Evolutionary conservation across 208 protist genomes (phyloP).

Genomic region (Acanthamoeba castellanii): DNA sequence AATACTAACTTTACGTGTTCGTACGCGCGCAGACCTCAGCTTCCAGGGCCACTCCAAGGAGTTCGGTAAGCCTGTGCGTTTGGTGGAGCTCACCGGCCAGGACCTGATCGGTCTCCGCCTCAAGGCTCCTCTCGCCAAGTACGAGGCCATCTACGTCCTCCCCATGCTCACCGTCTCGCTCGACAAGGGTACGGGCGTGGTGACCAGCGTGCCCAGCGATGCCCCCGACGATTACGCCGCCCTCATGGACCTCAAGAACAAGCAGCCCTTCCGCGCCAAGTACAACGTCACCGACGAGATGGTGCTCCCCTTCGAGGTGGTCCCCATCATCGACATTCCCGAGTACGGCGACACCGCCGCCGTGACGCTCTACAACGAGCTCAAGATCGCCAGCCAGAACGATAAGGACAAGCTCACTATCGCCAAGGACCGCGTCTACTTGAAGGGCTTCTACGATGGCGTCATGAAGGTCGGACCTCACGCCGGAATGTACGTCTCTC

Average conservation of each 20-base stretch:
- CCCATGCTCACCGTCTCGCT: constrained; percentile 98
- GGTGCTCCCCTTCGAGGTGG: constrained; percentile 93
- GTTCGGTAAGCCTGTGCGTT: constrained; percentile 91
- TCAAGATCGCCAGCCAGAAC: constrained; percentile 97
- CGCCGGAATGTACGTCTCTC: constrained; percentile 67
- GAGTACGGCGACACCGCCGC: constrained; percentile 93
- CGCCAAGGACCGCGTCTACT: constrained; percentile 98
- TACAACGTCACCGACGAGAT: constrained; percentile 92
- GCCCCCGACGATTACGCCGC: constrained; percentile 99
- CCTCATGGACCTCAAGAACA: constrained; percentile 95
- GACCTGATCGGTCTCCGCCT: constrained; percentile 96
- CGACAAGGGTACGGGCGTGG: constrained; percentile 98
- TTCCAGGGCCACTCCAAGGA: constrained; percentile 95
- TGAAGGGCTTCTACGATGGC: constrained; percentile 99
- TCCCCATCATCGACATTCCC: constrained; percentile 97
- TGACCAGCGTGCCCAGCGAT: constrained; percentile 98
- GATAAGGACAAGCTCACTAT: constrained; percentile 96
- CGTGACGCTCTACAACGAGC: constrained; percentile 94
- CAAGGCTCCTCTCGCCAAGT: constrained; percentile 93
- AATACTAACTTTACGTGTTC: too few relatives aligned
- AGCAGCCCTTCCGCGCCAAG: constrained; percentile 95
- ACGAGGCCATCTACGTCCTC: constrained; percentile 96
- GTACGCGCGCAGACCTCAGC: constrained; percentile 87
- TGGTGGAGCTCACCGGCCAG: constrained; percentile 94
- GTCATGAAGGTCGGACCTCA: constrained; percentile 91